These are phyloP conservation scores for Lumnitzera racemosa DNA, from an alignment of 345 rosid genomes.

Conservation along the genomic window DNA sequence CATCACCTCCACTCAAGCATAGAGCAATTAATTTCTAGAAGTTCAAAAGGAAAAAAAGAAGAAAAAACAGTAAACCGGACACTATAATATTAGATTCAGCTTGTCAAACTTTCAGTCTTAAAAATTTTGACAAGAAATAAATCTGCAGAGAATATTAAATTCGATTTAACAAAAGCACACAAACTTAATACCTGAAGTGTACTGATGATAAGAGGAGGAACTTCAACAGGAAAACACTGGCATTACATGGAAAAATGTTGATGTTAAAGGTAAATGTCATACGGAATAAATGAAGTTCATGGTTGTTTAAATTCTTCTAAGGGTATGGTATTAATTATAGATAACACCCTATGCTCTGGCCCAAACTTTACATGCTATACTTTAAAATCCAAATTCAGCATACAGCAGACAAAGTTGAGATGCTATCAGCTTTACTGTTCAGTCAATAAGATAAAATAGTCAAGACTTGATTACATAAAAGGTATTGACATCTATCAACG, in stretches of 20 bases:
- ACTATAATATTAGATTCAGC: too few species aligned
- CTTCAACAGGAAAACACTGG: conserved; percentile 87
- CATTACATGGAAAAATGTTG: conserved; percentile 5
- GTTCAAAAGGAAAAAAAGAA: conserved; percentile 7
- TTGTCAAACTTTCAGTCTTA: neutral
- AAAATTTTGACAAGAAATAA: neutral
- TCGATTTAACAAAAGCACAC: neutral
- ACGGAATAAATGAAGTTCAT: too few species aligned
- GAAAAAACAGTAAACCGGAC: neutral
- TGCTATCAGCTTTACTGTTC: too few species aligned
- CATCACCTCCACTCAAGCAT: conserved; percentile 89
- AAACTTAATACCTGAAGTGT: conserved; percentile 58
- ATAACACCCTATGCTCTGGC: too few species aligned
- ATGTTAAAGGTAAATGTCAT: neutral
- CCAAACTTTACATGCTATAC: too few species aligned
- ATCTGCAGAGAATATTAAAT: conserved; percentile 1
- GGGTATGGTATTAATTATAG: too few species aligned
- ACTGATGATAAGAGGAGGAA: conserved; percentile 73
- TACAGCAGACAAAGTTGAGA: too few species aligned
- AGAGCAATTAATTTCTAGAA: conserved; percentile 70
- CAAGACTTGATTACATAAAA: too few species aligned
- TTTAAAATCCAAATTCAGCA: too few species aligned
- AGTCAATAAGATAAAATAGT: too few species aligned
- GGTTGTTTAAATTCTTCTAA: too few species aligned
- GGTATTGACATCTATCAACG: too few species aligned